phyloP scores from a whole-genome alignment of 139 green algal species.

The Deuterostichococcus epilithicus region DNA sequence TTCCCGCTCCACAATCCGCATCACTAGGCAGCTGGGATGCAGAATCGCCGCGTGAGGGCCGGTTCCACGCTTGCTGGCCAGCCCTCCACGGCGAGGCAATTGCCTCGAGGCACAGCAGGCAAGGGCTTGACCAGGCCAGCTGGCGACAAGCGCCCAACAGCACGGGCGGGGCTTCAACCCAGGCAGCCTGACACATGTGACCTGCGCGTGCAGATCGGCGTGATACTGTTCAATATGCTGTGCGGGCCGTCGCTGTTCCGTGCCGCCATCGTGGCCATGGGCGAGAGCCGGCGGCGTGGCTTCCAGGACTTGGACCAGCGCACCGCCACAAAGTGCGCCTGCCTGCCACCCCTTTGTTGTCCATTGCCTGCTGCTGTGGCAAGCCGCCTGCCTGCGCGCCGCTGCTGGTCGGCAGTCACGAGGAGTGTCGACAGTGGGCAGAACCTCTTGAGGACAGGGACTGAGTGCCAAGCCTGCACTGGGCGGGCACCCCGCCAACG shows the following conservation, averaged over 20 bases:
- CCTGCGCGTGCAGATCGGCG: conserved; percentile 43
- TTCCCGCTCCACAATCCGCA: background rate
- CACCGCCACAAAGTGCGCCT: background rate
- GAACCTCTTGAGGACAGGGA: no score
- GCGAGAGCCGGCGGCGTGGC: conserved; percentile 30
- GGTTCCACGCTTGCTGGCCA: background rate
- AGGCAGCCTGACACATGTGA: no score
- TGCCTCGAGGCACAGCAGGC: background rate
- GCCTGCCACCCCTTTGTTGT: no score
- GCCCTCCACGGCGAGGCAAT: background rate
- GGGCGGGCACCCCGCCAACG: no score
- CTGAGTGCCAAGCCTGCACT: no score
- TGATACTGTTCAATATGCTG: conserved; percentile 82
- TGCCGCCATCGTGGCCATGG: conserved; percentile 42
- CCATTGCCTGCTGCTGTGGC: no score
- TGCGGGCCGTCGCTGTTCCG: conserved; percentile 76
- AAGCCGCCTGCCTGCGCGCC: no score
- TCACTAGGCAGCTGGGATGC: background rate
- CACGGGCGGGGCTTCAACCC: no score
- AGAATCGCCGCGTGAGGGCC: background rate
- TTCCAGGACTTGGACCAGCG: background rate
- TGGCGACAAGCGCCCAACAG: no score
- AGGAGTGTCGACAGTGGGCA: no score
- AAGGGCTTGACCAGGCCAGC: no score
- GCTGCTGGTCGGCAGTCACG: no score